Evolutionary conservation across 352 stramenopile genomes (phyloP), one percentile per base, ranked within the genome.

Genomic region (Phytophthora chlamydospora): DNA sequence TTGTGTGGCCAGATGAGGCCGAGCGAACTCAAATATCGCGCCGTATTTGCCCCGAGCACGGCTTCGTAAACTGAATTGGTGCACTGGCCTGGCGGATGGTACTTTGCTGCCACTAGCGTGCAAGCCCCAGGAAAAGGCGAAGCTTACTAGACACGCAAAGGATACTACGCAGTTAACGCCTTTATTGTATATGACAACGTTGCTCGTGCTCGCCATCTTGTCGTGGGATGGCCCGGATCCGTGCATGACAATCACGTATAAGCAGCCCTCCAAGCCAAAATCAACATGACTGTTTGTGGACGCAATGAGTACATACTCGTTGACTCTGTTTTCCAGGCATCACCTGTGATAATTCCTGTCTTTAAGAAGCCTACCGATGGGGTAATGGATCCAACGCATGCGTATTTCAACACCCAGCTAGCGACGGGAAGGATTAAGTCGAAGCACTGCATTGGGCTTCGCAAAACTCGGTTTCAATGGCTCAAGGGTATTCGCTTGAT

Each of bases 291-390:
- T 16, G 16, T 32, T 17, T 57, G 46, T 47, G n/a, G 14, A 33
- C 13, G 16, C 5, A 57, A 57, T 40, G 49, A 57, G 38, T 57
- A 57, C 17, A 6, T 57, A 31, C 49, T 57, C 10, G 49, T 36
- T 11, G 49, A 57, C 27, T 39, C 49, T 40, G 49, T 38, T 16
- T 57, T 47, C n/a, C 49, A 57, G 27, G 21, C 27, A 9, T 57
- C 49, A 4, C 3, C 13, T 16, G 16, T 57, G 13, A 39, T 57
- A n/a, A 47, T 47, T 6, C 38, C 49, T n/a, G 44, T 29, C 13
- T 51, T 51, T n/a, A 51, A 51, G n/a, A 51, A 51, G 4, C n/a
- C n/a, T 39, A 6, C 29, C 9, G 17, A 21, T 13, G 44, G 13
- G 10, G 13, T 39, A 27, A 39, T 51, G 44, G 13, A 51, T 51